A percentile compares a stretch with the other conserved stretches of the same genome.
phyloP scores from a whole-genome alignment of 768 basidiomycete genomes.

The Neoboletus brunneissimus region DNA sequence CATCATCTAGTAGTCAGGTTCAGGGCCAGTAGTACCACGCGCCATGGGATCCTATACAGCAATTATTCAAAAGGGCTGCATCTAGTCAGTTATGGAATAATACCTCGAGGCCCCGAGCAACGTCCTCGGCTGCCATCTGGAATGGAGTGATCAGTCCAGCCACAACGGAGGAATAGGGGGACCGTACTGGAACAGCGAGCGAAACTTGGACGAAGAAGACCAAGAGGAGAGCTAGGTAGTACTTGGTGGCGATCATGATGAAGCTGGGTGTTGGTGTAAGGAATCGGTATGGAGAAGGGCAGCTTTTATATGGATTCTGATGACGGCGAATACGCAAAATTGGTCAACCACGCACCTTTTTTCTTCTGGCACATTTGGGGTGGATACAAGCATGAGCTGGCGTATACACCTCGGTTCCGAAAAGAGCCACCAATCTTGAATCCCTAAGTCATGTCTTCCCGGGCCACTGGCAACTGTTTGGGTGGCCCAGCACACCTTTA shows the following conservation, averaged over 20 bases:
- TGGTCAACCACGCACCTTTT: too few relatives aligned
- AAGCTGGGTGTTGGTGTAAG: background rate
- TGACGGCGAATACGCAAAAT: too few relatives aligned
- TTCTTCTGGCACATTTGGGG: background rate
- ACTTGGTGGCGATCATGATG: slow-evolving; percentile 23
- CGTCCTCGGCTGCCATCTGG: slow-evolving; percentile 9
- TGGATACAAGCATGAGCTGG: too few relatives aligned
- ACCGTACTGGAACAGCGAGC: slow-evolving; percentile 22
- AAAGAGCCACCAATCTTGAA: too few relatives aligned
- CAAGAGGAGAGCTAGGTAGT: slow-evolving; percentile 19
- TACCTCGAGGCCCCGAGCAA: slow-evolving; percentile 11
- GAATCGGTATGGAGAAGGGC: background rate
- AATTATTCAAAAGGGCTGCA: background rate
- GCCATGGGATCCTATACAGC: too few relatives aligned
- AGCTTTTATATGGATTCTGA: slow-evolving; percentile 21
- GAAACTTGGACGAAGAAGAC: slow-evolving; percentile 19
- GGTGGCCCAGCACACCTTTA: too few relatives aligned
- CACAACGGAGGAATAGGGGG: background rate
- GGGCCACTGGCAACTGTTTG: too few relatives aligned
- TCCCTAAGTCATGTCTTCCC: too few relatives aligned
- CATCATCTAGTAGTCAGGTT: too few relatives aligned
- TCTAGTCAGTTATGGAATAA: background rate
- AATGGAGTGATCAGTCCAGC: background rate
- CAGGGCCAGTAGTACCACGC: too few relatives aligned
- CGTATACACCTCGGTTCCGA: too few relatives aligned